Conservation (phyloP, 371 early-diverging fungal species). For the Mortierella sp. region DNA sequence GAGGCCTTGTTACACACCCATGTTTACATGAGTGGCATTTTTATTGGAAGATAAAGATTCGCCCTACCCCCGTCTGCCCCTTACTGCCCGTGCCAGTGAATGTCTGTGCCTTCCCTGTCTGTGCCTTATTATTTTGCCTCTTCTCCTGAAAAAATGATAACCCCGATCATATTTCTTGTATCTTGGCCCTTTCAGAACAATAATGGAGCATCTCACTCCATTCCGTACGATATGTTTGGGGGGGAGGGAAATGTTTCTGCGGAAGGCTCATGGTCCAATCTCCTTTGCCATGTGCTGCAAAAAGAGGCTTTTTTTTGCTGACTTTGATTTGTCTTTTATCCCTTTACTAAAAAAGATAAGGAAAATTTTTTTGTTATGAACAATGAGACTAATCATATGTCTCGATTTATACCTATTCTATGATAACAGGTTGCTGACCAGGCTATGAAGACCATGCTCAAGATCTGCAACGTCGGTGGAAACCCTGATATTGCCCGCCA, state of each 20-base stretch:
- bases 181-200: neutral
- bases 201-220: neutral
- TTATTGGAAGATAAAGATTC: slow-evolving; percentile 9
- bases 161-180: neutral
- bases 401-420: neutral
- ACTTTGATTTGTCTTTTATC: slow-evolving; percentile 22
- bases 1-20: slow-evolving; percentile 7
- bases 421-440: slow-evolving; percentile 61
- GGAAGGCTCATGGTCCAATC: neutral
- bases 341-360: neutral
- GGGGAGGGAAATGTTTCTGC: neutral
- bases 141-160: slow-evolving; percentile 3
- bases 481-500: slow-evolving; percentile 78
- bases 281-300: neutral
- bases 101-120: neutral
- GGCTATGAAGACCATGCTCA: slow-evolving; percentile 77
- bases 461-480: slow-evolving; percentile 71
- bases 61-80: neutral
- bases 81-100: too few relatives aligned
- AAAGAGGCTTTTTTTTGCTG: slow-evolving; percentile 16
- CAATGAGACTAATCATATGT: slow-evolving; percentile 13
- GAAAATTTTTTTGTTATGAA: neutral
- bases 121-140: neutral
- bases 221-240: neutral
- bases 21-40: slow-evolving; percentile 13